Percentiles rank a stretch among this genome's conserved stretches.
Conservation (phyloP, 1,284 basidiomycete genomes). For the Fomitiporia mediterranea region DNA sequence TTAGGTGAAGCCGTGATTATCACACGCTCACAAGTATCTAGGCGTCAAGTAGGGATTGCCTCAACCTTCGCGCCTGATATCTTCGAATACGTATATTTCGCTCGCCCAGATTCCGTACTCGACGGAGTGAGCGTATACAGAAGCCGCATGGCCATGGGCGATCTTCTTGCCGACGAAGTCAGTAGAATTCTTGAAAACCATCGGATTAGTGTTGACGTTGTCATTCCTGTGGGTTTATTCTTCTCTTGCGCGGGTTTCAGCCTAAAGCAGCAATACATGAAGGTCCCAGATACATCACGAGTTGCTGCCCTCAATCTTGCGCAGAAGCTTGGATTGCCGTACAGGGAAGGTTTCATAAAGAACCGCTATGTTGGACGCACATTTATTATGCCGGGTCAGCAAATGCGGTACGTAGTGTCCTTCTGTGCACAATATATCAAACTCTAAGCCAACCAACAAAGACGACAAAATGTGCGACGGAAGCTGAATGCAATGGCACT, state of each 20-base stretch:
- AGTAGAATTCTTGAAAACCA: constrained; percentile 67
- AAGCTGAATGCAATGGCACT: constrained; percentile 99
- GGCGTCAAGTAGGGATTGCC: constrained; percentile 67
- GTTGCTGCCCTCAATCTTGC: constrained; percentile 96
- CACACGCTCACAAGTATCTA: constrained; percentile 70
- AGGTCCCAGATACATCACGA: constrained; percentile 94
- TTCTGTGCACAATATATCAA: constrained; percentile 7
- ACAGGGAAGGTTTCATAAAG: constrained; percentile 98
- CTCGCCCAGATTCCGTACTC: constrained; percentile 95
- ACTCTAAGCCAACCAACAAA: constrained; percentile 28
- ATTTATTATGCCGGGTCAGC: constrained; percentile 99
- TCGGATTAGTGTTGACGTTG: constrained; percentile 81
- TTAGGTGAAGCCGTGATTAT: constrained; percentile 93
- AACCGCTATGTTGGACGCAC: constrained; percentile 98
- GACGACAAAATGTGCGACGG: constrained; percentile 90
- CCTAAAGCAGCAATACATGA: no score
- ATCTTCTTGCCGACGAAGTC: constrained; percentile 88
- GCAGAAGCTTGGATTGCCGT: constrained; percentile 86
- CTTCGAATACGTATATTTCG: constrained; percentile 99
- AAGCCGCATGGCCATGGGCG: constrained; percentile 99
- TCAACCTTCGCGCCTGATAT: constrained; percentile 94
- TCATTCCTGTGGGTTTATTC: constrained; percentile 80
- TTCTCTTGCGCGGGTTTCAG: no score
- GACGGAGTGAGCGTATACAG: constrained; percentile 98
- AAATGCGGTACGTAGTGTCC: constrained; percentile 58